These are phyloP conservation scores for Exutisphaerella laricina DNA, from an alignment of 2,329 filamentous ascomycete species.

Conservation along the genomic window DNA sequence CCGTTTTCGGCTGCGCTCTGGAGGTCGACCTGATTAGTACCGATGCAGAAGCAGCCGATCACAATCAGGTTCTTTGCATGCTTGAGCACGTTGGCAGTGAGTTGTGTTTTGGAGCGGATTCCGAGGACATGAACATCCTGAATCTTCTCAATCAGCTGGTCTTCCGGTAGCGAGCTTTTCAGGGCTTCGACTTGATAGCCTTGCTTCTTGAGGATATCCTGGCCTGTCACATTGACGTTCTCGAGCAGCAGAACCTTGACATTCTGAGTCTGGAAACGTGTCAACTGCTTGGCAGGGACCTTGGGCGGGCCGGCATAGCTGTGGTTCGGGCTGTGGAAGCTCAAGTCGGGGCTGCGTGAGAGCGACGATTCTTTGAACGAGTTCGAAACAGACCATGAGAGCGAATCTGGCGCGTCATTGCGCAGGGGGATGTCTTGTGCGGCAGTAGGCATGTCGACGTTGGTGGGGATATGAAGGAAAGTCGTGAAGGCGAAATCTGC, in stretches of 20 bases:
- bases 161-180: slow-evolving; percentile 85
- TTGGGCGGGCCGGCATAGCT: slow-evolving; percentile 44
- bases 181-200: slow-evolving; percentile 93
- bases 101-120: slow-evolving; percentile 95
- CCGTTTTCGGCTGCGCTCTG: slow-evolving; percentile 75
- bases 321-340: slow-evolving; percentile 67
- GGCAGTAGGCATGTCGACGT: slow-evolving; percentile 29
- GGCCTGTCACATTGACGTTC: slow-evolving; percentile 89
- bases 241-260: slow-evolving; percentile 95
- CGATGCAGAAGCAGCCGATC: slow-evolving; percentile 97
- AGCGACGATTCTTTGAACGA: slow-evolving; percentile 50
- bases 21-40: slow-evolving; percentile 91
- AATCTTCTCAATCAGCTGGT: slow-evolving; percentile 95
- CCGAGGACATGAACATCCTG: slow-evolving; percentile 96
- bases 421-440: slow-evolving; percentile 33
- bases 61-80: slow-evolving; percentile 94
- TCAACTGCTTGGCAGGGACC: slow-evolving; percentile 65
- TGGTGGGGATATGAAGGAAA: not conserved
- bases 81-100: slow-evolving; percentile 75
- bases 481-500: not conserved
- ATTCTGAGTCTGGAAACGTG: slow-evolving; percentile 92
- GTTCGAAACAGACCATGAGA: slow-evolving; percentile 33
- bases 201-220: slow-evolving; percentile 73
- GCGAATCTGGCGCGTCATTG: slow-evolving; percentile 19
- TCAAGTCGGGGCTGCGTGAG: slow-evolving; percentile 68